Percentiles rank a stretch among this genome's conserved stretches.
Conservation (phyloP, 2,329 filamentous ascomycete species). For the Aspergillus texensis region DNA sequence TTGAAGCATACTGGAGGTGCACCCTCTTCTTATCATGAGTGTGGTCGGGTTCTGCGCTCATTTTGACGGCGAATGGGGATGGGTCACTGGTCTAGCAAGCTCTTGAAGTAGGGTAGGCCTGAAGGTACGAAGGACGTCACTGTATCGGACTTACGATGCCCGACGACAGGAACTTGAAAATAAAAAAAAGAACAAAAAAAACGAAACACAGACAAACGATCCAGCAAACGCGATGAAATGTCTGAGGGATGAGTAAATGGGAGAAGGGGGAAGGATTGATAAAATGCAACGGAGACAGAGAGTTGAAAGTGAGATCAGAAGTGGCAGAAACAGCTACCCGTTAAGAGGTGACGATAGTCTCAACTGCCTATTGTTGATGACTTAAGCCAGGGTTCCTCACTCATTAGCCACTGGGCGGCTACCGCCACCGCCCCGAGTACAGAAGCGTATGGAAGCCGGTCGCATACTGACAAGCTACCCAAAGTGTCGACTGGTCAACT, state of each 20-base stretch:
- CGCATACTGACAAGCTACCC: constrained; percentile 18
- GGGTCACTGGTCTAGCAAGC: constrained; percentile 27
- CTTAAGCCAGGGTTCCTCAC: constrained; percentile 28
- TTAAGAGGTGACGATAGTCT: constrained; percentile 44
- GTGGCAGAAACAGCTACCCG: constrained; percentile 33
- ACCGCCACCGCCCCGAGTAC: constrained; percentile 31
- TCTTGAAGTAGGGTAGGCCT: constrained; percentile 29
- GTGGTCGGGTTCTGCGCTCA: constrained; percentile 69
- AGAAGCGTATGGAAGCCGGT: constrained; percentile 45
- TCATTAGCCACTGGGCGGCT: constrained; percentile 20
- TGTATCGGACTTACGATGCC: constrained; percentile 20
- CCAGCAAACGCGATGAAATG: constrained; percentile 21
- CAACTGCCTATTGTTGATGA: constrained; percentile 28
- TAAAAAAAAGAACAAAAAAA: constrained; percentile 10
- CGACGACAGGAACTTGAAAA: constrained; percentile 18
- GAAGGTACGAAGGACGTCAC: constrained; percentile 22
- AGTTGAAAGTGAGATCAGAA: constrained; percentile 30
- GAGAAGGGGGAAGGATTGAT: constrained; percentile 14
- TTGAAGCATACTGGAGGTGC: constrained; percentile 70
- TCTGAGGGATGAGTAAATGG: constrained; percentile 13
- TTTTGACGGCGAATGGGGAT: constrained; percentile 50
- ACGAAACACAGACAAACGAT: constrained; percentile 10
- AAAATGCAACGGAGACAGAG: constrained; percentile 13
- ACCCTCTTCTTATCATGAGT: constrained; percentile 76
- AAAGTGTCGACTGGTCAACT: neutral